Base-by-base conservation (phyloP, 768 basidiomycete genomes). In the Termitomyces titanicus region DNA sequence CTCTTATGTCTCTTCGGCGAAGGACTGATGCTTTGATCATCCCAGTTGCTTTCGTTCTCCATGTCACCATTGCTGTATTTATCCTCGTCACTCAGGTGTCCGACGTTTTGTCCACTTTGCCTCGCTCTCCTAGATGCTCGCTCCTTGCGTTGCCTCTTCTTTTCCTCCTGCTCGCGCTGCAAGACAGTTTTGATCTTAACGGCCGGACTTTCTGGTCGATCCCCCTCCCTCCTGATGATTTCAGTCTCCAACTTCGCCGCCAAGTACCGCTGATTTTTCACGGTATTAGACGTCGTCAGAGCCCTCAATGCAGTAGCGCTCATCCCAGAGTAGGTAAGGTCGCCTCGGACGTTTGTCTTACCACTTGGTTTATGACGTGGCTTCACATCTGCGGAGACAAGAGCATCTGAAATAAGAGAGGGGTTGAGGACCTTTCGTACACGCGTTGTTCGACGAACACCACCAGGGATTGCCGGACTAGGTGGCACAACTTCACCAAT, bases 121-220 rank as follows among this genome's bases (percentile, higher is more conserved):
- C 74, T 72, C n/a, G 84, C 82, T 47, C 85, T 75, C 60, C 83
- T 76, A 56, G 75, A 75, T 3, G 88, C 87, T 47, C 91, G 73
- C 61, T 83, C 82, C 54, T 72, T 72, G 58, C 88, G 69, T 58
- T 78, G 74, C 54, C 66, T 71, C 6, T 72, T 76, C 65, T 77
- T 81, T 63, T 86, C 85, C 33, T 91, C 88, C 55, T 80, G 77
- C 63, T 85, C 77, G 60, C 83, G 80, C 71, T 92, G 87, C 10
- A 79, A 65, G 47, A 83, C 76, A 2, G 88, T 89, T 62, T 80
- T 79, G 44, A 87, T 78, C 67, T 88, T 89, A 48, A 88, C 82
- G n/a, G 74, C 78, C 6, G 91, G 91, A 63, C 90, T 93, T 58
- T 86, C 88, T 10, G 91, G 91, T 51, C 91, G 74, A 34, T 71